Percentiles rank a stretch among this genome's conserved stretches.
Conservation (phyloP, 1,284 basidiomycete species). For the Boletus albobrunnescens region DNA sequence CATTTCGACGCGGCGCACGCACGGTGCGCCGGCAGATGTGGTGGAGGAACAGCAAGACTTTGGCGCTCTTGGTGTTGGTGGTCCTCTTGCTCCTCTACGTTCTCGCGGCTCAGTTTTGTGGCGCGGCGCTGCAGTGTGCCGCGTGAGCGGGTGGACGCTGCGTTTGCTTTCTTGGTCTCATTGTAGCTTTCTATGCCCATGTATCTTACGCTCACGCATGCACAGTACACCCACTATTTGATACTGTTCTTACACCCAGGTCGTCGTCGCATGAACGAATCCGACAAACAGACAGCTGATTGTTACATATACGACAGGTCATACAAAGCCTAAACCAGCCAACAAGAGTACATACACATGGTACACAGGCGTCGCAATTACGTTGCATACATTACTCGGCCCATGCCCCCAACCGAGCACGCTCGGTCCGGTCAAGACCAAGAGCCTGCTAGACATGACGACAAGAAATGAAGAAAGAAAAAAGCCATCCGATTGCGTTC, state of each 20-base stretch:
- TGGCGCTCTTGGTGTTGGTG: slow-evolving; percentile 70
- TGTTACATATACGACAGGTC: slow-evolving; percentile 19
- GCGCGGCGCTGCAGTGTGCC: slow-evolving; percentile 65
- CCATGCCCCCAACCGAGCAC: slow-evolving; percentile 3
- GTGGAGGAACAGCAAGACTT: slow-evolving; percentile 88
- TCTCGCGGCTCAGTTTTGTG: slow-evolving; percentile 83
- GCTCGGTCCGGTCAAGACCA: background rate
- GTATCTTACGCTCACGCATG: slow-evolving; percentile 3
- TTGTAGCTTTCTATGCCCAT: slow-evolving; percentile 11
- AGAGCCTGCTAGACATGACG: slow-evolving; percentile 11
- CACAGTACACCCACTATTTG: too few species aligned
- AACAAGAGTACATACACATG: slow-evolving; percentile 10
- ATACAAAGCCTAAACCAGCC: too few species aligned
- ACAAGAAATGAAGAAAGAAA: background rate
- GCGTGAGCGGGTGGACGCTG: too few species aligned
- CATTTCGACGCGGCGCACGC: slow-evolving; percentile 88
- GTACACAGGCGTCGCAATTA: slow-evolving; percentile 25
- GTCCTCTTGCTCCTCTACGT: slow-evolving; percentile 74
- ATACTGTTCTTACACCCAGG: too few species aligned
- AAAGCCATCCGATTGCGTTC: slow-evolving; percentile 17
- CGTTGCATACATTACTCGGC: slow-evolving; percentile 19
- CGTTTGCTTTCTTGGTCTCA: background rate
- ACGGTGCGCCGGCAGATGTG: slow-evolving; percentile 90
- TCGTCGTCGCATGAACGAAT: too few species aligned
- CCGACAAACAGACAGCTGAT: background rate